Conservation (phyloP, 1,139 yeast genomes). For the Schizosaccharomyces versatilis region DNA sequence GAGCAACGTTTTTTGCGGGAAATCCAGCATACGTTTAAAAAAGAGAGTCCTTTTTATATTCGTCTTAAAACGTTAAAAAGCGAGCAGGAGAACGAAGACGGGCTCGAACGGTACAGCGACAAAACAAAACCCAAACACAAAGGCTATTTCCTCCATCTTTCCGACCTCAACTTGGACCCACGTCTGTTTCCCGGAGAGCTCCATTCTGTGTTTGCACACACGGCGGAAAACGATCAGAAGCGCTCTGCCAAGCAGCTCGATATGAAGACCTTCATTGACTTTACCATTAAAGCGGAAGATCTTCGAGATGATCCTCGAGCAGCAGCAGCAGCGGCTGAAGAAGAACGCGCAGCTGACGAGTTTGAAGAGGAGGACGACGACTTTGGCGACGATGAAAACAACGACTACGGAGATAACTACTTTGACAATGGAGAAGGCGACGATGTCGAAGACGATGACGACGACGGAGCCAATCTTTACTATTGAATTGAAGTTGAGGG, state of each 20-base stretch:
- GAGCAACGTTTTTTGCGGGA: neutral
- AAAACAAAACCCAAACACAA: constrained; percentile 27
- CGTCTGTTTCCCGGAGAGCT: constrained; percentile 3
- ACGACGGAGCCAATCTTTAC: constrained; percentile 26
- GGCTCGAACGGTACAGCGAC: constrained; percentile 21
- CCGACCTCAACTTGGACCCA: constrained; percentile 20
- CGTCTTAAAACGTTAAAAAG: neutral
- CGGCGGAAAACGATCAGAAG: constrained; percentile 15
- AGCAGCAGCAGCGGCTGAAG: constrained; percentile 21
- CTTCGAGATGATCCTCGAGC: neutral
- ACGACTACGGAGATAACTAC: constrained; percentile 39
- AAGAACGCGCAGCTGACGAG: constrained; percentile 39
- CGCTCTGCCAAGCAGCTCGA: constrained; percentile 15
- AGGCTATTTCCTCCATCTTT: constrained; percentile 31
- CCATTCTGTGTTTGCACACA: constrained; percentile 18
- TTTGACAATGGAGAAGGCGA: constrained; percentile 28
- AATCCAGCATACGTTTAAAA: neutral
- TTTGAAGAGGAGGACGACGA: constrained; percentile 61
- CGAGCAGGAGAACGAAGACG: constrained; percentile 15
- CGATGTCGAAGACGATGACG: constrained; percentile 24
- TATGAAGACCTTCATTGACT: constrained; percentile 16
- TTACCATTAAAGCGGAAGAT: neutral
- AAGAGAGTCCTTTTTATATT: neutral
- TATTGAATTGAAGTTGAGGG: neutral
- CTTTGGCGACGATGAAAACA: constrained; percentile 62